phyloP scores from a whole-genome alignment of 305 asterid genomes.

The Fraxinus paxiana region DNA sequence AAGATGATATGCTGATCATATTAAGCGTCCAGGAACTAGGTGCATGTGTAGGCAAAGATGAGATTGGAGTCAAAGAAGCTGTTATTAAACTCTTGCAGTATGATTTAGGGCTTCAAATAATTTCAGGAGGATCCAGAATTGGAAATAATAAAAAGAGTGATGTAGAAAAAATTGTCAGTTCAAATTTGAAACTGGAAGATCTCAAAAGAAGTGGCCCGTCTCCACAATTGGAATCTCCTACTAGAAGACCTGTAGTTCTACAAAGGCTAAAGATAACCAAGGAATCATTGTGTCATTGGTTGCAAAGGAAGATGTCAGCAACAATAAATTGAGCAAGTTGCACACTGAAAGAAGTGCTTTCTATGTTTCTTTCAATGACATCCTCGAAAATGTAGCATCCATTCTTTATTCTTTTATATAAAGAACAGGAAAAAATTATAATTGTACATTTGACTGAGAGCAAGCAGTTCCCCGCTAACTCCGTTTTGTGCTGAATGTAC shows the following conservation, averaged over 20 bases:
- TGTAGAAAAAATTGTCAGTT: conserved; percentile 10
- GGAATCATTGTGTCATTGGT: conserved; percentile 62
- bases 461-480: background rate
- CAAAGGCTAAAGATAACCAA: conserved; percentile 60
- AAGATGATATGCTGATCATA: conserved; percentile 64
- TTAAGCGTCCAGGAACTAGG: conserved; percentile 45
- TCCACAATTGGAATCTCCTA: conserved; percentile 37
- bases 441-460: background rate
- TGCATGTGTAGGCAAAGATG: conserved; percentile 25
- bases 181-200: conserved; percentile 28
- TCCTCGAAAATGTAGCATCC: background rate
- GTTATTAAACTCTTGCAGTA: conserved; percentile 55
- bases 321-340: conserved; percentile 10
- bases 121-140: conserved; percentile 33
- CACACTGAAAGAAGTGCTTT: background rate
- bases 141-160: conserved; percentile 23
- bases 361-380: background rate
- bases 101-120: conserved; percentile 70
- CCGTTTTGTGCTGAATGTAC: conserved; percentile 14
- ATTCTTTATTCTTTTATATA: conserved; percentile 21
- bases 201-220: conserved; percentile 22
- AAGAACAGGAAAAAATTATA: background rate
- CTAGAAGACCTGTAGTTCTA: conserved; percentile 68
- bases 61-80: conserved; percentile 47
- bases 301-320: conserved; percentile 36